Base-by-base conservation (phyloP, 257 asterid species). In the Cinchona pubescens region DNA sequence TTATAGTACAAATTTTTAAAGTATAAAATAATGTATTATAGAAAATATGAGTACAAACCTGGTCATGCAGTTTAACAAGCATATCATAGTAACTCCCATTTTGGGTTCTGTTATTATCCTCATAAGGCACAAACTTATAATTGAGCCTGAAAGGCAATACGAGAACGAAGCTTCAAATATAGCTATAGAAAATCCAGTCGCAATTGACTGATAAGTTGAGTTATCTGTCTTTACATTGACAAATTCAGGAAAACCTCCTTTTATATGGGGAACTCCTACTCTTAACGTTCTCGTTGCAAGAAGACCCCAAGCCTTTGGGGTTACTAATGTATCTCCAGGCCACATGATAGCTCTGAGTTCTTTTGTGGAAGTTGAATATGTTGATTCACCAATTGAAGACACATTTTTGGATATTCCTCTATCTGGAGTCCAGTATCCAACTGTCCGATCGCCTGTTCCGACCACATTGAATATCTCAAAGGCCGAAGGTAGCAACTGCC, bases 21-120 rank as follows among this genome's bases (percentile, higher is more conserved):
- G n/a, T n/a, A n/a, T n/a, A n/a, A n/a, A n/a, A n/a, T n/a, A n/a
- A n/a, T n/a, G 67, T 27, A 10, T 9, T 61, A 69, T 42, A 14
- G 21, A 25, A 76, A 79, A 76, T 23, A 81, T 69, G 45, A 69
- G 80, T 53, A 74, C 45, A 61, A 85, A 77, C 76, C 80, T 77
- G 38, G 56, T 62, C 29, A 18, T 21, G n/a, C 34, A 77, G 61
- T 62, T 61, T 40, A 3, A 25, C 59, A 61, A 77, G 71, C 71
- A 70, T 62, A 49, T 77, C 80, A 16, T 2, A 35, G n/a, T 77
- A 77, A 18, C 66, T 61, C 35, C 80, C 80, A 18, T n/a, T n/a
- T n/a, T n/a, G n/a, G n/a, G n/a, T n/a, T n/a, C n/a, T n/a, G n/a
- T n/a, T n/a, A n/a, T n/a, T 10, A 21, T 51, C 42, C 45, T 49